Evolutionary conservation across 257 asterid species (phyloP), one percentile per base, ranked within the genome.

Genomic region (Knoxia roxburghii): DNA sequence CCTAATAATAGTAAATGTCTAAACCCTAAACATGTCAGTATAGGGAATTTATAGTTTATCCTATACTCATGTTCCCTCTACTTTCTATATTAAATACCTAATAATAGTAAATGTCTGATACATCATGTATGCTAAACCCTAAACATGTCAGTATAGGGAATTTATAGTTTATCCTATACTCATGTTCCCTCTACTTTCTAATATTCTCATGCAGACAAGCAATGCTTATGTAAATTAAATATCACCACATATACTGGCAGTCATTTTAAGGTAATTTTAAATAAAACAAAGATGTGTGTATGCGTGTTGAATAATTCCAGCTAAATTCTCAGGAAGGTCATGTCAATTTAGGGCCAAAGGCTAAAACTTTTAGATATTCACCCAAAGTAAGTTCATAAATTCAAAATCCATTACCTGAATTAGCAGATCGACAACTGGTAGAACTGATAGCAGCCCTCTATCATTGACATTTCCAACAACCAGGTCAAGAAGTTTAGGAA

Each of bases 401-500:
- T 32, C 46, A 15, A 21, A 29, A 75, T 72, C 64, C 72, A 71
- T 58, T 79, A 90, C 99, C 99, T 94, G 99, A 83, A 94, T 79
- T 73, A 94, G 73, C 75, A 89, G 81, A 81, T 94, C 99, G 75
- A 94, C 81, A 60, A 88, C 84, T 15, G 96, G 97, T 77, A 94
- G 90, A 79, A 88, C 76, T 62, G 93, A 84, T 77, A 82, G 88
- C 65, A 94, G 73, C 72, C 97, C 97, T 80, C 81, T 87, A 68
- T 94, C 93, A 64, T 84, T 90, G 83, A 88, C 99, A 83, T 87
- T 94, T 65, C 86, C 87, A 76, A 94, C 77, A 61, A 90, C 90
- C 83, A 90, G 75, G 79, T 94, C 96, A 78, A 94, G 96, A 78
- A 94, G 82, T 78, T 86, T 84, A 26, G 91, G 87, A 54, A 94